These are phyloP conservation scores for Fusarium miscanthi DNA, from an alignment of 2,329 filamentous ascomycete genomes.

Conservation along the genomic window DNA sequence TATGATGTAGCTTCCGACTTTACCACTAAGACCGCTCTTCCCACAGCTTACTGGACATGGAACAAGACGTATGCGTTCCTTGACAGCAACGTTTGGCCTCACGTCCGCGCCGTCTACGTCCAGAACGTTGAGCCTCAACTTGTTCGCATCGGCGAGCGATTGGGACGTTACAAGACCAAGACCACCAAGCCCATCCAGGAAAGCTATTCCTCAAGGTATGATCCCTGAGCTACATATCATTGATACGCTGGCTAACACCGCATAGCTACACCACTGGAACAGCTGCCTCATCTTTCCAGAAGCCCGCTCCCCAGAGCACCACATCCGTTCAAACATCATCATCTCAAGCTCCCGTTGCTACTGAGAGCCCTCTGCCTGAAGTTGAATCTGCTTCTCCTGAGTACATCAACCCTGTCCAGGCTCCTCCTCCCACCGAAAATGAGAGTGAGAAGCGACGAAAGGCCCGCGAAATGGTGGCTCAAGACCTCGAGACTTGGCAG, in stretches of 20 bases:
- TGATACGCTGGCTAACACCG: constrained; percentile 8
- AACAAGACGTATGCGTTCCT: constrained; percentile 77
- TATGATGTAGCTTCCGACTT: constrained; percentile 76
- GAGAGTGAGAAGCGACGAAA: constrained; percentile 67
- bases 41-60: constrained; percentile 77
- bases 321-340: constrained; percentile 49
- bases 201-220: constrained; percentile 30
- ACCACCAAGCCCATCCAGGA: constrained; percentile 47
- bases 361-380: constrained; percentile 21
- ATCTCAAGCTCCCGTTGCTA: constrained; percentile 29
- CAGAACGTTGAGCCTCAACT: constrained; percentile 97
- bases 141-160: constrained; percentile 87
- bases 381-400: constrained; percentile 42
- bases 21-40: constrained; percentile 75
- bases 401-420: constrained; percentile 52
- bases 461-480: constrained; percentile 74
- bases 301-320: constrained; percentile 48
- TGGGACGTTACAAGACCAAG: constrained; percentile 75
- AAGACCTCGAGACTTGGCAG: constrained; percentile 88
- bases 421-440: constrained; percentile 58
- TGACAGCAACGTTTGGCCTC: constrained; percentile 82
- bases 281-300: constrained; percentile 50
- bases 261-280: constrained; percentile 40
- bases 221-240: background rate
- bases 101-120: constrained; percentile 81